These are phyloP conservation scores for Brettanomyces bruxellensis DNA, from an alignment of 805 yeast genomes.

Conservation along the genomic window DNA sequence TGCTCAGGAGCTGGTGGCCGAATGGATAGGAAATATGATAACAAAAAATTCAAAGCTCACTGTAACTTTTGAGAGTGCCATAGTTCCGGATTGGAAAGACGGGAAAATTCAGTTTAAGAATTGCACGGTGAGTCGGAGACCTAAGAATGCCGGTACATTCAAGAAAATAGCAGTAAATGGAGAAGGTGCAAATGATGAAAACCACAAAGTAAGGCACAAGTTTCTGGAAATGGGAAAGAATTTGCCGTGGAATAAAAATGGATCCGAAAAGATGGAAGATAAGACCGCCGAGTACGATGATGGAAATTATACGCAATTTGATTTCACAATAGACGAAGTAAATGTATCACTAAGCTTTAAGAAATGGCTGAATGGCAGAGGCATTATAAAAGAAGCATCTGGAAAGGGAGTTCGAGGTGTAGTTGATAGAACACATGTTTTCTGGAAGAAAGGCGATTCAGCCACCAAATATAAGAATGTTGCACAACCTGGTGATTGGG, in stretches of 20 bases:
- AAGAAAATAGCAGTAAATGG: slow-evolving; percentile 10
- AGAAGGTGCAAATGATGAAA: slow-evolving; percentile 17
- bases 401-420: slow-evolving; percentile 86
- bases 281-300: slow-evolving; percentile 41
- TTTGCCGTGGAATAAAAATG: background rate
- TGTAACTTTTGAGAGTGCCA: slow-evolving; percentile 87
- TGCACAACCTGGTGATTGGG: slow-evolving; percentile 84
- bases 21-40: slow-evolving; percentile 69
- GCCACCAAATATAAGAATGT: slow-evolving; percentile 72
- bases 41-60: slow-evolving; percentile 76
- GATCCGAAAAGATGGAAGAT: background rate
- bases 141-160: slow-evolving; percentile 33
- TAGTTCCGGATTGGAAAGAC: slow-evolving; percentile 88
- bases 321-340: slow-evolving; percentile 79
- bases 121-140: slow-evolving; percentile 80
- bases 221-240: slow-evolving; percentile 3
- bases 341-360: slow-evolving; percentile 70
- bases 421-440: slow-evolving; percentile 81
- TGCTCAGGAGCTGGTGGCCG: slow-evolving; percentile 83
- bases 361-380: slow-evolving; percentile 86
- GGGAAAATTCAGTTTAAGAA: slow-evolving; percentile 78
- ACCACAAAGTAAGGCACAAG: slow-evolving; percentile 3
- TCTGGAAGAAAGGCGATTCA: slow-evolving; percentile 74
- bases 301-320: slow-evolving; percentile 95
- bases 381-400: slow-evolving; percentile 73